Base-by-base conservation (phyloP, 768 basidiomycete genomes). In the Termitomyces sp. region DNA sequence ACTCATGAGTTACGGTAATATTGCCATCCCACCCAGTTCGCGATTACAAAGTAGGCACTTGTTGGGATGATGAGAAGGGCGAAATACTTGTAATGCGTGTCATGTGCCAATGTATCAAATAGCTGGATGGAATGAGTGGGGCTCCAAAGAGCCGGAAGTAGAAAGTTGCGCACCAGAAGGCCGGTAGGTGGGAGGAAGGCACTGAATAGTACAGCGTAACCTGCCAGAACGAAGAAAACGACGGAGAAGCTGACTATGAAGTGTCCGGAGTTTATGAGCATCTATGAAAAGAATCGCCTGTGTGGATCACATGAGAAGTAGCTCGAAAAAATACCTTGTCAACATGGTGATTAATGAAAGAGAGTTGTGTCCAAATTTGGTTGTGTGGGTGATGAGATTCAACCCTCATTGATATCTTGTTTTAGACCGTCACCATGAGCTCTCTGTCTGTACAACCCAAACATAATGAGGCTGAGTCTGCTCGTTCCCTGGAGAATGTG, bases 21-120 rank as follows among this genome's bases (percentile, higher is more conserved):
- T 71, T 98, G 94, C 94, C 94, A 98, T 42, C 95, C 95, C 39
- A 96, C 92, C 96, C 96, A 98, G 66, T 98, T 98, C 42, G 94
- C 93, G 65, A 98, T 98, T 54, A 93, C 90, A 70, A 94, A 96
- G 72, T 92, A 94, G 41, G 88, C 79, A 10, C 80, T 83, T 8
- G 87, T 86, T 13, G 96, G 94, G 46, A 98, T 80, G 45, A 94
- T 76, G 39, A 97, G 73, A 12, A 94, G 72, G 31, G 73, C 65
- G 63, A 96, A 84, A 72, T 96, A 97, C 73, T 94, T 95, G 84
- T 96, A 96, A 68, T 97, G 92, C 24, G 76, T 83, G 73, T 96
- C 94, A 41, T 72, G 65, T 2, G 82, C 84, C 10, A 94, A 74
- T 52, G 72, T 65, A 67, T 88, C 84, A 58, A 93, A 72, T 20